phyloP scores from a whole-genome alignment of 129 eudicot genomes.

The Cynara cardunculus region DNA sequence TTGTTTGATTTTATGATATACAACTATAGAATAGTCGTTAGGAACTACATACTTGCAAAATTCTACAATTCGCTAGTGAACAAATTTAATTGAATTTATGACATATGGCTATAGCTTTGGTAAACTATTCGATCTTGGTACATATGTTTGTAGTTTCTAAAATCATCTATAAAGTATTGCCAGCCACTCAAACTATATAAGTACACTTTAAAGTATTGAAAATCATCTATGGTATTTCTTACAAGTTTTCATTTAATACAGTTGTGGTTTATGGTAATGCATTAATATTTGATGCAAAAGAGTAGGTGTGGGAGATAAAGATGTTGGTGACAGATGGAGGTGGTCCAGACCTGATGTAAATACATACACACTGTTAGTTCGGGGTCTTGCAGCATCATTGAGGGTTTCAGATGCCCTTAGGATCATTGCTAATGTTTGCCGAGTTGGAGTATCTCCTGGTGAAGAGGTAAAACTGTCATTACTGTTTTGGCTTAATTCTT shows the following conservation, averaged over 20 bases:
- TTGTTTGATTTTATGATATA: background rate
- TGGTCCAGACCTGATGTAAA: constrained; percentile 96
- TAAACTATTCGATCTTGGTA: background rate
- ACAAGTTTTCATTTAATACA: background rate
- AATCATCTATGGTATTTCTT: background rate
- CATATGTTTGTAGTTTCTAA: background rate
- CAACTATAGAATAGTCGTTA: background rate
- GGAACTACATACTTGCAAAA: background rate
- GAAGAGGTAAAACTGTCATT: constrained; percentile 66
- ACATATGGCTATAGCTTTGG: background rate
- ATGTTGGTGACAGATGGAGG: constrained; percentile 59
- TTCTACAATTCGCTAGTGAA: background rate
- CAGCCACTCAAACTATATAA: background rate
- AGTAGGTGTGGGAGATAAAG: constrained; percentile 56
- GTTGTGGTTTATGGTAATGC: background rate
- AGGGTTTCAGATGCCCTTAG: constrained; percentile 88
- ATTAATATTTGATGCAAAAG: constrained; percentile 16
- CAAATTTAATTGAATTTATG: background rate
- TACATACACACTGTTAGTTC: constrained; percentile 57
- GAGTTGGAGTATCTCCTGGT: constrained; percentile 80
- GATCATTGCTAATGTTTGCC: constrained; percentile 59
- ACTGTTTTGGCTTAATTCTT: constrained; percentile 2
- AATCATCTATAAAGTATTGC: background rate
- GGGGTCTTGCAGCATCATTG: constrained; percentile 78
- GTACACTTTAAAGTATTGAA: background rate